Conservation (phyloP, 1,284 basidiomycete genomes). For the Tremellales sp. region DNA sequence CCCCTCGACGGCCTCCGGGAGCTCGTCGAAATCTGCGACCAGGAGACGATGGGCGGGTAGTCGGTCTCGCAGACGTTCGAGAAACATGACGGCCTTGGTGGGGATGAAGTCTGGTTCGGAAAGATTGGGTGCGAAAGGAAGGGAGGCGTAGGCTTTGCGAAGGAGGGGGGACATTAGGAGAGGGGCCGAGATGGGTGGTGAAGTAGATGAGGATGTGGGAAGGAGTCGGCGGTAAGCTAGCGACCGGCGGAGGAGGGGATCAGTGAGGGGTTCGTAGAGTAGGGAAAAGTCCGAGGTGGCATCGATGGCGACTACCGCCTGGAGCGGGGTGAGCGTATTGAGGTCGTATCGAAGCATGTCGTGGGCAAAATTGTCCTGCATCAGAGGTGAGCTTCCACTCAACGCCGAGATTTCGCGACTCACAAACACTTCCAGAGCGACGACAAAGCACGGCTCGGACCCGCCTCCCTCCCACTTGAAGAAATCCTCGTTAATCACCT, state of each 20-base stretch:
- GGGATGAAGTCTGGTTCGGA: slow-evolving; percentile 88
- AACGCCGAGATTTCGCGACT: slow-evolving; percentile 39
- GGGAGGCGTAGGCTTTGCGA: slow-evolving; percentile 60
- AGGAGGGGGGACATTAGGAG: slow-evolving; percentile 48
- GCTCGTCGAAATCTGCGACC: slow-evolving; percentile 82
- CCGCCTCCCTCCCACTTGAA: slow-evolving; percentile 77
- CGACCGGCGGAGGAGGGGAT: slow-evolving; percentile 66
- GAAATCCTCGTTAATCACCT: slow-evolving; percentile 75
- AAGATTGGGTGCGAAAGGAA: slow-evolving; percentile 90
- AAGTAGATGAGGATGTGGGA: slow-evolving; percentile 51
- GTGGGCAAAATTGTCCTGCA: slow-evolving; percentile 92
- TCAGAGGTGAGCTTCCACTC: background rate
- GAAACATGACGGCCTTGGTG: slow-evolving; percentile 80
- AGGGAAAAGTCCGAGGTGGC: slow-evolving; percentile 78
- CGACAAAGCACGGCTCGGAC: slow-evolving; percentile 80
- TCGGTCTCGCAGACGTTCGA: slow-evolving; percentile 73
- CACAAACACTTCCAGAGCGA: slow-evolving; percentile 93
- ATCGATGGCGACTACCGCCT: slow-evolving; percentile 80
- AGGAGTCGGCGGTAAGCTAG: slow-evolving; percentile 64
- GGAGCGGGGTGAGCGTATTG: slow-evolving; percentile 70
- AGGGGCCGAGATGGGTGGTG: slow-evolving; percentile 32
- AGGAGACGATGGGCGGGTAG: slow-evolving; percentile 91
- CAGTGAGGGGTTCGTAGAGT: slow-evolving; percentile 77
- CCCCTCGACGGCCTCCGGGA: slow-evolving; percentile 83
- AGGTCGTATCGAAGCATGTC: slow-evolving; percentile 90